Evolutionary conservation across 2,329 filamentous ascomycete genomes (phyloP).

Genomic region (Sporothrix protearum): DNA sequence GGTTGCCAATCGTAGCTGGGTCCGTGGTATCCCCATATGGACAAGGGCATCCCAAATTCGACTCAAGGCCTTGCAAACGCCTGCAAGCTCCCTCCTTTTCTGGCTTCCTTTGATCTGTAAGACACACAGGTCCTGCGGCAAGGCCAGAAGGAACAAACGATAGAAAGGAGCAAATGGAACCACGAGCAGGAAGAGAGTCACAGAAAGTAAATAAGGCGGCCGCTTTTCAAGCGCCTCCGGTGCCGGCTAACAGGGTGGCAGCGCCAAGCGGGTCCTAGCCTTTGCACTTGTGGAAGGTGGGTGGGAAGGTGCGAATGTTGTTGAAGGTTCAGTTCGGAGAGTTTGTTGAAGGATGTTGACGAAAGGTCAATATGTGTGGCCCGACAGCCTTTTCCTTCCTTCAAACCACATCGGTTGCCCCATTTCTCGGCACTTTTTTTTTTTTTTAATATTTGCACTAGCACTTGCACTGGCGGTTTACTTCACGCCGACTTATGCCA

Average conservation of each 20-base stretch:
- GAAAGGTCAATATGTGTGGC: neutral
- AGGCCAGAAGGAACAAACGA: neutral
- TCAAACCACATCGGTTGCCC: neutral
- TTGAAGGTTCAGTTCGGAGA: neutral
- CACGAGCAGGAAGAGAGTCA: neutral
- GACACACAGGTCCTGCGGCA: neutral
- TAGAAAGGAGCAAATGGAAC: neutral
- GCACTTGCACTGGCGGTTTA: neutral
- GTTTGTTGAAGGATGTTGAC: neutral
- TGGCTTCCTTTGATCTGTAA: neutral
- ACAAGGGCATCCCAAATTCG: neutral
- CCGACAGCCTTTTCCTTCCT: slow-evolving; percentile 1
- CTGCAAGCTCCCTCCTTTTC: neutral
- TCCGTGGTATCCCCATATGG: neutral
- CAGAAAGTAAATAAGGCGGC: neutral
- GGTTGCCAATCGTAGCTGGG: neutral
- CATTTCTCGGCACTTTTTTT: neutral
- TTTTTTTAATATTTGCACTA: neutral
- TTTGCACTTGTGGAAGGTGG: neutral
- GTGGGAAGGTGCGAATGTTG: neutral
- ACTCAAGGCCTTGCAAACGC: neutral
- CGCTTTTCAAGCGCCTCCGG: neutral
- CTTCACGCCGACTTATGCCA: neutral
- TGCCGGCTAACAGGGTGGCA: neutral
- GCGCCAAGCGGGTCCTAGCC: neutral